These are phyloP conservation scores for Phialophora macrospora DNA, from an alignment of 2,329 filamentous ascomycete genomes.

Conservation along the genomic window DNA sequence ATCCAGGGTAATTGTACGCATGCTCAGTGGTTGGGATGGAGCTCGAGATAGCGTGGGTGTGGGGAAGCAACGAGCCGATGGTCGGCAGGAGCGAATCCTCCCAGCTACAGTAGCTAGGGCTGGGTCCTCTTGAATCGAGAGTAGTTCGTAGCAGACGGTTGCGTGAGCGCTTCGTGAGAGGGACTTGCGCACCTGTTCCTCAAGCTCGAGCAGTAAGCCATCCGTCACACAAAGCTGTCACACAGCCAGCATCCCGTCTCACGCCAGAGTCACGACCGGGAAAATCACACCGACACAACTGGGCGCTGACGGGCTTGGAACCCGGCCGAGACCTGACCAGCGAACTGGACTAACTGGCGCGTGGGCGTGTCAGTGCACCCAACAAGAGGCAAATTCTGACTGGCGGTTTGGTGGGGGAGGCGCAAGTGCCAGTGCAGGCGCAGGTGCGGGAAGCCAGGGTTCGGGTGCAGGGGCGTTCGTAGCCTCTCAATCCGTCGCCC, in stretches of 20 bases:
- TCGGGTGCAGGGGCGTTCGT: slow-evolving; percentile 8
- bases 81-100: neutral
- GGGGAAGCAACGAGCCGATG: slow-evolving; percentile 1
- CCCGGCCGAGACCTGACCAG: neutral
- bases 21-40: slow-evolving; percentile 6
- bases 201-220: neutral
- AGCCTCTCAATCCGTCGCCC: neutral
- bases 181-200: neutral
- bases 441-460: neutral
- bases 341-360: slow-evolving; percentile 1
- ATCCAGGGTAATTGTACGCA: neutral
- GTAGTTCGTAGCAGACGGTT: neutral
- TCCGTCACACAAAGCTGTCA: neutral
- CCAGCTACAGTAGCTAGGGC: neutral
- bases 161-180: neutral
- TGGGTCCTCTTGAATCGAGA: neutral
- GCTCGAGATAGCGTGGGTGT: slow-evolving; percentile 4
- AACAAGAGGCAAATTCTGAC: slow-evolving; percentile 2
- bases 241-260: slow-evolving; percentile 2
- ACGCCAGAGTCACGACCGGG: neutral
- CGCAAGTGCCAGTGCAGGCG: neutral
- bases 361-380: slow-evolving; percentile 6
- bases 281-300: neutral
- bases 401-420: slow-evolving; percentile 17
- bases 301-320: slow-evolving; percentile 5